These are phyloP conservation scores for Pseudocercospora fijiensis DNA, from an alignment of 2,329 filamentous ascomycete genomes.

Conservation along the genomic window DNA sequence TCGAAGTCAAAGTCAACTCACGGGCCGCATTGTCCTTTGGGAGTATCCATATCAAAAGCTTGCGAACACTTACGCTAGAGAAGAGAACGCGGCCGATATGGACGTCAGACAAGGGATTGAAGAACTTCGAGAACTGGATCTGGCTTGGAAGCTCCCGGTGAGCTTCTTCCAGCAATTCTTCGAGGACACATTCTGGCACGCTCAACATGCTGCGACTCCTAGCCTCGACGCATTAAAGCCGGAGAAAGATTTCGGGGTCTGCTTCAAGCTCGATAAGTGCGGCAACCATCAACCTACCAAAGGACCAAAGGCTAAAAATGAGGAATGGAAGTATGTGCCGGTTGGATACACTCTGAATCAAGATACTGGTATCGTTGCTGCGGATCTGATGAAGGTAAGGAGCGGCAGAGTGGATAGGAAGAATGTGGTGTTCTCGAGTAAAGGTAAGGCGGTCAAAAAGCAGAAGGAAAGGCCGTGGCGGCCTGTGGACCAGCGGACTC, in stretches of 20 bases:
- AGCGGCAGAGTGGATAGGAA: background rate
- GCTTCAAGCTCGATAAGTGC: background rate
- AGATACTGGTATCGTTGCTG: background rate
- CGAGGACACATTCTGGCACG: background rate
- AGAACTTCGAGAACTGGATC: background rate
- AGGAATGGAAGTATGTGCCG: background rate
- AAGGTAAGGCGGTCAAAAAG: background rate
- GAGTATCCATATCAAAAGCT: background rate
- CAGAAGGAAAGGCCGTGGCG: background rate
- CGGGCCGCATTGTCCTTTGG: background rate
- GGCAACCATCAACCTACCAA: background rate
- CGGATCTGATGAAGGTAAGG: background rate
- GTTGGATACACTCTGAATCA: background rate
- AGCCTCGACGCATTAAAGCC: background rate
- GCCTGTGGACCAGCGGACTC: background rate
- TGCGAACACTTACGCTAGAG: background rate
- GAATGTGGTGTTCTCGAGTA: background rate
- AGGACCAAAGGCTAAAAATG: background rate
- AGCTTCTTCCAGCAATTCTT: background rate
- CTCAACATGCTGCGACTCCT: background rate
- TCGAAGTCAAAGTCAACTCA: background rate
- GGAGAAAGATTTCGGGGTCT: background rate
- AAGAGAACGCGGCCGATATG: background rate
- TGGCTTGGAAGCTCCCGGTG: background rate
- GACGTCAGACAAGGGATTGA: background rate